Evolutionary conservation across 1,284 basidiomycete species (phyloP).

Genomic region (Ustilago sp.): DNA sequence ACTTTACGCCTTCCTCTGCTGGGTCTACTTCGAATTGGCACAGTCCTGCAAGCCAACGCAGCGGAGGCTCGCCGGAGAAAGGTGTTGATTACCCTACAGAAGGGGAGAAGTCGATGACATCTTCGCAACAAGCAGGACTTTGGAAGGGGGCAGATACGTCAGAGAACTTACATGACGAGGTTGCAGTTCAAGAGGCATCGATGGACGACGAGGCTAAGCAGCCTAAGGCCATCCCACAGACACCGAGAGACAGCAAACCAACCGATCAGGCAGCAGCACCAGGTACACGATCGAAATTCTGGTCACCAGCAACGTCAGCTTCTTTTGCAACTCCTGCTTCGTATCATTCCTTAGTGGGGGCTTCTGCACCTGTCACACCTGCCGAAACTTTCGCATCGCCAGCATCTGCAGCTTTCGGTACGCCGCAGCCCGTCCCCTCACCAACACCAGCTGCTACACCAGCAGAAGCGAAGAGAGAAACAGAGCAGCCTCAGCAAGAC

Average conservation of each 20-base stretch:
- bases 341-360: not conserved
- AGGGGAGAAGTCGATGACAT: too few species aligned
- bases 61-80: not conserved
- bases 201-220: too few species aligned
- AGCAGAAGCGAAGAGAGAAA: too few species aligned
- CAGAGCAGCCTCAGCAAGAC: not conserved
- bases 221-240: not conserved
- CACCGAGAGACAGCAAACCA: slow-evolving; percentile 9
- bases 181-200: too few species aligned
- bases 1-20: slow-evolving; percentile 28
- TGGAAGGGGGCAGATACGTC: too few species aligned
- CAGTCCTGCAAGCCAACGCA: slow-evolving; percentile 19
- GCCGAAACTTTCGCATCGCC: slow-evolving; percentile 9
- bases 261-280: not conserved
- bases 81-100: too few species aligned
- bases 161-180: too few species aligned
- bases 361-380: slow-evolving; percentile 1
- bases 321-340: slow-evolving; percentile 16
- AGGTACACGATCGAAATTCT: slow-evolving; percentile 13
- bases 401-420: slow-evolving; percentile 14
- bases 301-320: slow-evolving; percentile 30
- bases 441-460: not conserved
- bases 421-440: slow-evolving; percentile 23
- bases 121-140: too few species aligned
- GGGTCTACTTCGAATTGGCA: slow-evolving; percentile 22